phyloP scores from a whole-genome alignment of 2,329 filamentous ascomycete species.

The Colletotrichum lentis region DNA sequence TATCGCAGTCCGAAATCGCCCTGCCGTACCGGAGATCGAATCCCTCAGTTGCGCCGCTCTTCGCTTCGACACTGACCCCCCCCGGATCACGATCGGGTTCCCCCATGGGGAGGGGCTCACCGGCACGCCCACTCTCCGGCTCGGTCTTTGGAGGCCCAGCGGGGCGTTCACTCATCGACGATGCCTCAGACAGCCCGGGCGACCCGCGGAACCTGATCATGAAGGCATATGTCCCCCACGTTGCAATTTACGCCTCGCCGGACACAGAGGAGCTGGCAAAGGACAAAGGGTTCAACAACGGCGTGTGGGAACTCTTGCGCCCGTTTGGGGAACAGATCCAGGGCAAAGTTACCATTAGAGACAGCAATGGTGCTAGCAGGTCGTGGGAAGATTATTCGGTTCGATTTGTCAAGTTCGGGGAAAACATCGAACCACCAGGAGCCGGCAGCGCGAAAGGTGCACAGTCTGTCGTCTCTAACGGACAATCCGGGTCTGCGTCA shows the following conservation, averaged over 20 bases:
- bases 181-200: slow-evolving; percentile 55
- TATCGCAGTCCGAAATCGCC: slow-evolving; percentile 61
- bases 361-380: slow-evolving; percentile 85
- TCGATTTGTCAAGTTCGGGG: slow-evolving; percentile 78
- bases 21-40: slow-evolving; percentile 64
- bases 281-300: slow-evolving; percentile 84
- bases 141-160: slow-evolving; percentile 64
- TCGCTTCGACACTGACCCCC: slow-evolving; percentile 73
- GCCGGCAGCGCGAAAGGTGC: slow-evolving; percentile 47
- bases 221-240: slow-evolving; percentile 86
- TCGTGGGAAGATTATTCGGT: slow-evolving; percentile 90
- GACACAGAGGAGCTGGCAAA: slow-evolving; percentile 83
- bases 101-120: slow-evolving; percentile 67
- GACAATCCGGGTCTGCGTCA: slow-evolving; percentile 38
- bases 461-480: slow-evolving; percentile 42
- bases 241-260: slow-evolving; percentile 84
- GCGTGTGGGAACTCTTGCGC: slow-evolving; percentile 83
- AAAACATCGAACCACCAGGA: slow-evolving; percentile 62
- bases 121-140: slow-evolving; percentile 63
- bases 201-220: slow-evolving; percentile 75
- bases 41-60: slow-evolving; percentile 67
- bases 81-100: slow-evolving; percentile 74
- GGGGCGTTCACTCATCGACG: slow-evolving; percentile 56
- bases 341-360: slow-evolving; percentile 88
- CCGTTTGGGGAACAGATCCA: slow-evolving; percentile 90